phyloP scores from a whole-genome alignment of 371 early-diverging fungal genomes.

The Ordospora pajunii region DNA sequence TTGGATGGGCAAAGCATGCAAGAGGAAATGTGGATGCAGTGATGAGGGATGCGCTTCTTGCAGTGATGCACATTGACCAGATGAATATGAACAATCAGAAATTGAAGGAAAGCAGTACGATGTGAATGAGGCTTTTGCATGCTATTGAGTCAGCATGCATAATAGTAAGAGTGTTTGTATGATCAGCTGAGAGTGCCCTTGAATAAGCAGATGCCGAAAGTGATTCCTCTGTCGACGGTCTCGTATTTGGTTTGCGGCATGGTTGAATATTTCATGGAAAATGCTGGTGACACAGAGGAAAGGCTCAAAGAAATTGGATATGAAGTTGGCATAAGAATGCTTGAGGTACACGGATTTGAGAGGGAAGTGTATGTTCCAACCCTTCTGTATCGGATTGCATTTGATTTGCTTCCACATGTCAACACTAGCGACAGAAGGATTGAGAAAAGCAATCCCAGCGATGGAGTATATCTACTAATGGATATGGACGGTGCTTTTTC shows the following conservation, averaged over 20 bases:
- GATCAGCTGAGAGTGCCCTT: too few species aligned
- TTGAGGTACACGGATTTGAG: conserved; percentile 24
- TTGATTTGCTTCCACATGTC: conserved; percentile 17
- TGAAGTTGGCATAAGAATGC: conserved; percentile 2
- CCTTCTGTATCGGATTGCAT: conserved; percentile 43
- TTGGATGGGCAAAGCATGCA: conserved; percentile 44
- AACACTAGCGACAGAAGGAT: conserved; percentile 10
- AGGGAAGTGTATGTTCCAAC: conserved; percentile 24
- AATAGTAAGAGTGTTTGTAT: too few species aligned
- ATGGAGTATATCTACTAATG: conserved; percentile 9
- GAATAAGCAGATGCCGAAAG: background rate
- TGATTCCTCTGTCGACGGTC: conserved; percentile 5
- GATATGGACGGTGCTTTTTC: conserved; percentile 16
- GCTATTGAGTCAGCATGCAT: too few species aligned
- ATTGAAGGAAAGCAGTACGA: background rate
- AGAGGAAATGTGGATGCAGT: conserved; percentile 16
- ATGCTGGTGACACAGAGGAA: conserved; percentile 13
- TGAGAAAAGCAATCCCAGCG: background rate
- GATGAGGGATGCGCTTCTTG: background rate
- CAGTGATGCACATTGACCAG: background rate
- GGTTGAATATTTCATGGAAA: conserved; percentile 13
- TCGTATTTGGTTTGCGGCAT: conserved; percentile 22
- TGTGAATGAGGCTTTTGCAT: too few species aligned
- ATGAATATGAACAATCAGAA: background rate
- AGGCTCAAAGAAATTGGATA: conserved; percentile 30